A percentile compares a stretch with the other conserved stretches of the same genome.
These are phyloP conservation scores for Adansonia madagascariensis DNA, from an alignment of 441 rosid species.

Conservation along the genomic window DNA sequence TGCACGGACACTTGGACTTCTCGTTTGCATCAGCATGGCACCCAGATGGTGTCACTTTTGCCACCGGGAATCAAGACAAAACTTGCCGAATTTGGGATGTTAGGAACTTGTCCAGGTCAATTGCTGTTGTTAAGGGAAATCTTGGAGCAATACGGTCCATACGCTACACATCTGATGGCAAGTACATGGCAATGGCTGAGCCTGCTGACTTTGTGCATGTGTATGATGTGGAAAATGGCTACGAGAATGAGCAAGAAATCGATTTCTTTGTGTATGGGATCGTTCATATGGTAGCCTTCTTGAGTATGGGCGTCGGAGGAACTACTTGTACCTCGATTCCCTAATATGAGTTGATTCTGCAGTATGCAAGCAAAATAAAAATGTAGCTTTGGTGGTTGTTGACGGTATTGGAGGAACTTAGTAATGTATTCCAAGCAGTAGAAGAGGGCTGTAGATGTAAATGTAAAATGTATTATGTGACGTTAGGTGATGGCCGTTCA, in stretches of 20 bases:
- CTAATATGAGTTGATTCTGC: conserved; percentile 38
- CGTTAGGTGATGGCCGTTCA: conserved; percentile 24
- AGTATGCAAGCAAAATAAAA: conserved; percentile 22
- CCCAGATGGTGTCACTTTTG: conserved; percentile 65
- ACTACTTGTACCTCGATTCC: conserved; percentile 62
- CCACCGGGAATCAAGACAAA: conserved; percentile 79
- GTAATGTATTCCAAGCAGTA: not conserved
- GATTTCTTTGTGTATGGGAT: conserved; percentile 80
- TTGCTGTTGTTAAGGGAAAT: conserved; percentile 64
- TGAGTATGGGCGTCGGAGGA: conserved; percentile 62
- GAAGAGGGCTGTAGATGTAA: not conserved
- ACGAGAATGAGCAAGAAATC: conserved; percentile 62
- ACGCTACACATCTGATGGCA: conserved; percentile 60
- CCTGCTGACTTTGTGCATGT: conserved; percentile 77
- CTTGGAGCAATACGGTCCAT: conserved; percentile 66
- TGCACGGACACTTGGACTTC: conserved; percentile 63
- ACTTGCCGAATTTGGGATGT: conserved; percentile 60
- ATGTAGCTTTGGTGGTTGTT: too few relatives aligned
- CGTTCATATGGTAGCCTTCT: conserved; percentile 72
- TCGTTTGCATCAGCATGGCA: conserved; percentile 82
- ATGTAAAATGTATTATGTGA: conserved; percentile 25
- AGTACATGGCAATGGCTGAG: conserved; percentile 66
- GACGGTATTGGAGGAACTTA: not conserved
- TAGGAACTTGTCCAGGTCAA: conserved; percentile 51
- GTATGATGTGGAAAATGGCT: conserved; percentile 53